These are phyloP conservation scores for Russula emetica DNA, from an alignment of 768 basidiomycete genomes.

Conservation along the genomic window DNA sequence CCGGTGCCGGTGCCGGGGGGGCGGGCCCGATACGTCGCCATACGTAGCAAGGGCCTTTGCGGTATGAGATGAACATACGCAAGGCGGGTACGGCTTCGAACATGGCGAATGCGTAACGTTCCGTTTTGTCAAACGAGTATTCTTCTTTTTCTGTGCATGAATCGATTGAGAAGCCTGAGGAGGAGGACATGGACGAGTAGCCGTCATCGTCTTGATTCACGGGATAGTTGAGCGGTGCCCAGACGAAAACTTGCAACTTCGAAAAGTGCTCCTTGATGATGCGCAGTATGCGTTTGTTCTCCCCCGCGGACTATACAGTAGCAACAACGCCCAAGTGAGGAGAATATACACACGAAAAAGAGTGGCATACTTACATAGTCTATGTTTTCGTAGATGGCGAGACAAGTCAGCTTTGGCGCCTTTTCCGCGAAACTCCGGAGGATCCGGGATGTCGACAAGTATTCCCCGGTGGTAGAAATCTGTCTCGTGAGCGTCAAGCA, in stretches of 20 bases:
- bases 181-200: conserved; percentile 7
- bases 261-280: conserved; percentile 16
- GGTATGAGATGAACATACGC: conserved; percentile 24
- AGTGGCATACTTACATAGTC: conserved; percentile 17
- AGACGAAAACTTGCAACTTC: conserved; percentile 23
- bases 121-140: conserved; percentile 20
- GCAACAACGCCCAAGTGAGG: no score
- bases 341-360: not conserved
- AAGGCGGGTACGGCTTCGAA: conserved; percentile 19
- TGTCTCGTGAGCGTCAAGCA: conserved; percentile 18
- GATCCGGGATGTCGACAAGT: conserved; percentile 21
- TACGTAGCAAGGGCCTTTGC: conserved; percentile 15
- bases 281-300: conserved; percentile 24
- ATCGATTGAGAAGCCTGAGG: conserved; percentile 22
- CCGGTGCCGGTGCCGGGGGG: no score
- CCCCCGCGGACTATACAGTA: conserved; percentile 7
- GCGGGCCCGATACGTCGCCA: conserved; percentile 5
- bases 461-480: conserved; percentile 5
- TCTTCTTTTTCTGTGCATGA: conserved; percentile 20
- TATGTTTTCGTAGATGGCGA: conserved; percentile 23
- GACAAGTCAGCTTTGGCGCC: conserved; percentile 17
- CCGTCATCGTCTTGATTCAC: conserved; percentile 17
- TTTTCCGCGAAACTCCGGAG: conserved; percentile 15
- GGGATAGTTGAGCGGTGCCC: conserved; percentile 19
- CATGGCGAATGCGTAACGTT: conserved; percentile 22